These are phyloP conservation scores for Ganoderma sp. DNA, from an alignment of 1,284 basidiomycete genomes.

Conservation along the genomic window DNA sequence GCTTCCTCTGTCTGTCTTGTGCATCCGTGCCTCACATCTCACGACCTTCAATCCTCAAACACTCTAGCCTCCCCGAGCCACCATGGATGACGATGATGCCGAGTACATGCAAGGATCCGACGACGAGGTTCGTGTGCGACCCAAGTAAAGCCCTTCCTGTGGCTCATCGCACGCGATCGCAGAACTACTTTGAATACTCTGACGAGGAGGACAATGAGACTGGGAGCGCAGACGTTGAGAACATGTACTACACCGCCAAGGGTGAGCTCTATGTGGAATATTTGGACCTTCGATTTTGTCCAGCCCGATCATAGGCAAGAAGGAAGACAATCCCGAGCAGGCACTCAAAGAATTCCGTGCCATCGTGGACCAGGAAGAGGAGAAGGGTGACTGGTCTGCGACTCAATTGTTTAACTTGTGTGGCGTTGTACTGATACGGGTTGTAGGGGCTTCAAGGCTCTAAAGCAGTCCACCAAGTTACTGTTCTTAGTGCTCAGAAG, in stretches of 20 bases:
- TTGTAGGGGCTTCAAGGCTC: conserved; percentile 95
- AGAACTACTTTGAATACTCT: conserved; percentile 99
- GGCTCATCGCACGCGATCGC: conserved; percentile 26
- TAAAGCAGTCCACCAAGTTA: conserved; percentile 97
- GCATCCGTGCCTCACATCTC: neutral
- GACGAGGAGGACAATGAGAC: conserved; percentile 84
- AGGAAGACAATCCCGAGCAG: conserved; percentile 89
- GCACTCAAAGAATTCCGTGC: conserved; percentile 87
- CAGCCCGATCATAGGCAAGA: conserved; percentile 68
- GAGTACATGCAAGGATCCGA: conserved; percentile 89
- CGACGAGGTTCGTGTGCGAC: conserved; percentile 64
- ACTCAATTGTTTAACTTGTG: neutral
- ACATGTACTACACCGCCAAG: conserved; percentile 98
- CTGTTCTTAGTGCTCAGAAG: conserved; percentile 82
- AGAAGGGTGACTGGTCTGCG: conserved; percentile 90
- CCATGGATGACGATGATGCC: conserved; percentile 88
- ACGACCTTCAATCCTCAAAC: neutral
- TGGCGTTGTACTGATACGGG: conserved; percentile 5
- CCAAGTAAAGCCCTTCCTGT: conserved; percentile 6
- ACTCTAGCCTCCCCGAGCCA: conserved; percentile 14
- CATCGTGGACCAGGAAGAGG: conserved; percentile 88
- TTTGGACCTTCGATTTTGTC: conserved; percentile 11
- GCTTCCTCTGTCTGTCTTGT: conserved; percentile 1
- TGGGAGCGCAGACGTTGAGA: conserved; percentile 93
- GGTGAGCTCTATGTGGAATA: conserved; percentile 56